These are phyloP conservation scores for Blastomyces percursus DNA, from an alignment of 2,329 filamentous ascomycete species.

Conservation along the genomic window DNA sequence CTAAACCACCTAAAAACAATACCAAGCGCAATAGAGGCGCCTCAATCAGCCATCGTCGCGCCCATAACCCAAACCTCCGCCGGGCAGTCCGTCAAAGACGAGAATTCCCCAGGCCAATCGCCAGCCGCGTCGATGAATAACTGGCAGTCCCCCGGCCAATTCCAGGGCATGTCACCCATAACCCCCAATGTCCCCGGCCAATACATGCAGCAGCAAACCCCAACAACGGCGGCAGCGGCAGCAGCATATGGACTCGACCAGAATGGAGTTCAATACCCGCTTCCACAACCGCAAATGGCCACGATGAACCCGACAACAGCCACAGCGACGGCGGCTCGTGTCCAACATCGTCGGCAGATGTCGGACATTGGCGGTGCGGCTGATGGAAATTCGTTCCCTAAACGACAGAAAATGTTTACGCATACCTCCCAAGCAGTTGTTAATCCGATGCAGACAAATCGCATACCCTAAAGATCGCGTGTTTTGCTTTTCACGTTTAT, in stretches of 20 bases:
- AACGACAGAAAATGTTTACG: conserved; percentile 49
- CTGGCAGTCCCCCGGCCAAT: conserved; percentile 53
- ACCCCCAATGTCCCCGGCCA: conserved; percentile 37
- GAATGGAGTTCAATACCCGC: conserved; percentile 14
- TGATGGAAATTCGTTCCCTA: conserved; percentile 42
- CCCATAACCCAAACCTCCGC: conserved; percentile 42
- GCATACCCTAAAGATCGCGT: conserved; percentile 15
- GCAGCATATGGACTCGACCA: conserved; percentile 12
- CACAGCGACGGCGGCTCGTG: neutral
- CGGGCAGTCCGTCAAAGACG: conserved; percentile 49
- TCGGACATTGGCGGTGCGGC: conserved; percentile 49
- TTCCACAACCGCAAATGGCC: conserved; percentile 14
- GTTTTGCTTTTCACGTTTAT: neutral
- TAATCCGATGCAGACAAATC: conserved; percentile 40
- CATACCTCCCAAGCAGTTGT: conserved; percentile 29
- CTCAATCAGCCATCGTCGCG: conserved; percentile 30
- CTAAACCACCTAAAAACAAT: conserved; percentile 70
- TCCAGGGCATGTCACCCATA: conserved; percentile 48
- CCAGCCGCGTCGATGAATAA: conserved; percentile 48
- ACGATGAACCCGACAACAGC: conserved; percentile 18
- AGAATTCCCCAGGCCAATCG: conserved; percentile 52
- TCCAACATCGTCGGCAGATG: conserved; percentile 45
- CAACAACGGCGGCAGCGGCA: conserved; percentile 9
- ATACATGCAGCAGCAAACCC: conserved; percentile 25
- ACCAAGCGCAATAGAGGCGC: conserved; percentile 45